These are phyloP conservation scores for Elsinoe australis DNA, from an alignment of 2,329 filamentous ascomycete genomes.

Conservation along the genomic window DNA sequence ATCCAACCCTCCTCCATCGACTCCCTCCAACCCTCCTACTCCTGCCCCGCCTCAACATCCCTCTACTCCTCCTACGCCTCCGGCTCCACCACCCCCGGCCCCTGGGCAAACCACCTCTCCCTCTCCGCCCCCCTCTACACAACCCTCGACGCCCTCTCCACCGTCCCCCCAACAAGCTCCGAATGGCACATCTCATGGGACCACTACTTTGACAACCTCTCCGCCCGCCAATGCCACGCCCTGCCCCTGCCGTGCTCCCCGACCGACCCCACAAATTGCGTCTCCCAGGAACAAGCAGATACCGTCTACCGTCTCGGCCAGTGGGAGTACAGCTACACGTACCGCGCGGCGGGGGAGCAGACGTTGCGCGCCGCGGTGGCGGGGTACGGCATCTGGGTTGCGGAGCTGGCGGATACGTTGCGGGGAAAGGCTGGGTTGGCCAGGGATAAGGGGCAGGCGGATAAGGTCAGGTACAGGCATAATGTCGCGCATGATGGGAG, in stretches of 20 bases:
- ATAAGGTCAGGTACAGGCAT: slow-evolving; percentile 53
- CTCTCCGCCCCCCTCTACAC: slow-evolving; percentile 49
- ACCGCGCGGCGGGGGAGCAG: slow-evolving; percentile 53
- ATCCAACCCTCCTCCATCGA: slow-evolving; percentile 54
- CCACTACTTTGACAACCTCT: slow-evolving; percentile 80
- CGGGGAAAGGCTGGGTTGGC: slow-evolving; percentile 30
- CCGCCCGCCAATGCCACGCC: slow-evolving; percentile 66
- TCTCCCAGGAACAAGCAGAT: slow-evolving; percentile 56
- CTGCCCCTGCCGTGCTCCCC: slow-evolving; percentile 63
- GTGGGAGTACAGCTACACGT: slow-evolving; percentile 74
- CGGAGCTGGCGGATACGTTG: slow-evolving; percentile 61
- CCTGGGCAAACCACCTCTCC: slow-evolving; percentile 59
- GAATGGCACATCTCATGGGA: slow-evolving; percentile 68
- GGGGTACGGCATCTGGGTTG: slow-evolving; percentile 65
- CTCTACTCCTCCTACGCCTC: slow-evolving; percentile 41
- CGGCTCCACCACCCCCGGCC: slow-evolving; percentile 36
- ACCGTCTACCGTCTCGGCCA: slow-evolving; percentile 67
- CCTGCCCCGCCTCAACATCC: slow-evolving; percentile 48
- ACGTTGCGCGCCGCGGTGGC: slow-evolving; percentile 56
- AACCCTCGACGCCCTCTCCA: slow-evolving; percentile 60
- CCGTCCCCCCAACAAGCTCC: slow-evolving; percentile 47
- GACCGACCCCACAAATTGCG: slow-evolving; percentile 47
- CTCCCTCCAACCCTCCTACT: slow-evolving; percentile 66
- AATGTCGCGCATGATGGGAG: slow-evolving; percentile 77
- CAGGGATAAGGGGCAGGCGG: slow-evolving; percentile 18